Conservation (phyloP, 768 basidiomycete species). For the Wakefieldia striispora region DNA sequence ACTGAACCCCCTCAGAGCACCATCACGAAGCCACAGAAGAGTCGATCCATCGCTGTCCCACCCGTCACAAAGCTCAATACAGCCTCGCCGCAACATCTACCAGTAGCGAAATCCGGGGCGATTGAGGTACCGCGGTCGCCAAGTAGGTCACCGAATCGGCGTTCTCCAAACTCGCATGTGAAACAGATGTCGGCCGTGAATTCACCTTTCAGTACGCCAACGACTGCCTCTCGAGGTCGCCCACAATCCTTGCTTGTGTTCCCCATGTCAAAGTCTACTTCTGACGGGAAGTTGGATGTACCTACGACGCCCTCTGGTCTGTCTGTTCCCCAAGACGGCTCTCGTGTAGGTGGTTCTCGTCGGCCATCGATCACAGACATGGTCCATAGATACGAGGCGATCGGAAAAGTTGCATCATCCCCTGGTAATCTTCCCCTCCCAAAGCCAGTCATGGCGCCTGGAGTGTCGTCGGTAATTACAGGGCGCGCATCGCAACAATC, state of each 20-base stretch:
- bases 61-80: constrained; percentile 19
- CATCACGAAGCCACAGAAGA: constrained; percentile 17
- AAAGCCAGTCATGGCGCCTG: constrained; percentile 25
- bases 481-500: constrained; percentile 24
- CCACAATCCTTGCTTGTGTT: constrained; percentile 84
- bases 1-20: constrained; percentile 14
- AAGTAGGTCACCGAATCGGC: constrained; percentile 28
- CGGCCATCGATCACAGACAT: constrained; percentile 84
- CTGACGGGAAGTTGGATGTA: constrained; percentile 38
- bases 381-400: constrained; percentile 79
- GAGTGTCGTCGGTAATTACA: constrained; percentile 9
- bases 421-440: constrained; percentile 30
- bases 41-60: constrained; percentile 18
- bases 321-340: constrained; percentile 46
- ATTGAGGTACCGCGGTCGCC: constrained; percentile 25
- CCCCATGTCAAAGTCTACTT: constrained; percentile 42
- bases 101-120: constrained; percentile 14
- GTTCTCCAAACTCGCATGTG: constrained; percentile 27
- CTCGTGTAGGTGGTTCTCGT: constrained; percentile 40
- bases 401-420: constrained; percentile 36
- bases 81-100: constrained; percentile 26
- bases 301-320: constrained; percentile 37
- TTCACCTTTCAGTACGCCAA: constrained; percentile 20
- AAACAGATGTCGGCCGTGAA: constrained; percentile 31
- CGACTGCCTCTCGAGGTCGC: constrained; percentile 50